Percentiles rank a stretch among this genome's conserved stretches.
Evolutionary conservation across 1,139 yeast species (phyloP).

Genomic region (Suhomyces coccinellae): DNA sequence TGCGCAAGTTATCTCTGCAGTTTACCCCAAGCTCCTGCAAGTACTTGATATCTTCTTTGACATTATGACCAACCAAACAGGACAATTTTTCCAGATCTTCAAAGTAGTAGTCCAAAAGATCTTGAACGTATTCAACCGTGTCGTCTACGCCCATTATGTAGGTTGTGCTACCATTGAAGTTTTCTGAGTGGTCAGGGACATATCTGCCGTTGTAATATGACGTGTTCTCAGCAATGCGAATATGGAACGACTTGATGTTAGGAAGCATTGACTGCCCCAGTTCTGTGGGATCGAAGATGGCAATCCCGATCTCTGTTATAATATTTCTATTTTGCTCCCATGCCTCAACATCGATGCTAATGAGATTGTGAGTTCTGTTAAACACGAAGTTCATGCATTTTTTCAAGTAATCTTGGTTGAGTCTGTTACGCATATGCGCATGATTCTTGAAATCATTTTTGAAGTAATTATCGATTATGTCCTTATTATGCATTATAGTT

Average conservation of each 20-base stretch:
- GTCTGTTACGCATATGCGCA: constrained; percentile 3
- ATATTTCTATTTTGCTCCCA: constrained; percentile 49
- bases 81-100: background rate
- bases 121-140: constrained; percentile 41
- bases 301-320: constrained; percentile 69
- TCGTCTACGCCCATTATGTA: constrained; percentile 39
- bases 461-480: background rate
- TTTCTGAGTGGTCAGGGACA: constrained; percentile 61
- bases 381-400: constrained; percentile 30
- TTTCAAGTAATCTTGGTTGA: constrained; percentile 21
- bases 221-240: constrained; percentile 53
- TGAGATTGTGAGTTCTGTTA: constrained; percentile 36
- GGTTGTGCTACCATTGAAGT: constrained; percentile 58
- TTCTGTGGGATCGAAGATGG: constrained; percentile 61
- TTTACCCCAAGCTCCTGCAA: constrained; percentile 47
- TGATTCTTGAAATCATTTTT: background rate
- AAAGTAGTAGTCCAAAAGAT: constrained; percentile 42
- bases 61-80: constrained; percentile 65
- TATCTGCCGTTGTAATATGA: constrained; percentile 53
- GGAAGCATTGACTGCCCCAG: constrained; percentile 44
- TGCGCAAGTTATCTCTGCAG: constrained; percentile 36
- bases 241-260: constrained; percentile 51
- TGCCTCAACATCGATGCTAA: constrained; percentile 68
- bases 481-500: too few relatives aligned
- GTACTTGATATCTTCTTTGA: constrained; percentile 63